Evolutionary conservation across 2,329 filamentous ascomycete genomes (phyloP), one percentile per base, ranked within the genome.

Genomic region (Penicillium freii): DNA sequence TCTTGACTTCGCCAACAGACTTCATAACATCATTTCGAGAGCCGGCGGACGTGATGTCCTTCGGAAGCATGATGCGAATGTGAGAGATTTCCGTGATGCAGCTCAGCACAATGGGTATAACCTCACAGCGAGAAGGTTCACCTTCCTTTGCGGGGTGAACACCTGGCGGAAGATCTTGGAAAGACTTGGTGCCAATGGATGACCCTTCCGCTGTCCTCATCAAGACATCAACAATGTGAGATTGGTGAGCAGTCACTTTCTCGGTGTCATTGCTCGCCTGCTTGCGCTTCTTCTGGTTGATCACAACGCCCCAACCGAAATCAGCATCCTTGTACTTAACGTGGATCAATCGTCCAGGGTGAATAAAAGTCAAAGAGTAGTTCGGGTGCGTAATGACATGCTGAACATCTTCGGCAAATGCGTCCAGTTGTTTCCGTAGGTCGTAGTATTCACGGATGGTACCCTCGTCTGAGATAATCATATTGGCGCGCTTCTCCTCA

Each of bases 361-460:
- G 90, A 70, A 99, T 79, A 73, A 91, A 99, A 47, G 89, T 86
- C 36, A 93, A 74, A 67, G 89, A 91, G 76, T 97, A 89, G 63
- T 88, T 89, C 0, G 94, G 94, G 68, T 96, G 92, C 67, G 91
- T 95, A 63, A 97, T 94, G 40, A 97, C 92, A 48, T 87, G 82
- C 19, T 91, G 86, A 87, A 97, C 95, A 62, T 99, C 92, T 65
- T 90, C 89, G 17, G 88, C 89, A 71, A 94, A 96, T 4, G 81
- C 83, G 59, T 90, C 87, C 33, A 99, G 82, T 66, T 95, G 90
- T 69, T 95, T 87, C 57, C 93, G 85, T 44, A 97, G 80, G 50
- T 92, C 89, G 74, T 96, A 96, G 76, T 99, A 99, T 61, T 97
- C 93, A 72, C 92, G 92, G 73, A 99, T 89, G 0, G 87, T 91